Percentiles rank a stretch among this genome's conserved stretches.
Evolutionary conservation across 441 rosid genomes (phyloP).

Genomic region (Pelargonium fulgidum): DNA sequence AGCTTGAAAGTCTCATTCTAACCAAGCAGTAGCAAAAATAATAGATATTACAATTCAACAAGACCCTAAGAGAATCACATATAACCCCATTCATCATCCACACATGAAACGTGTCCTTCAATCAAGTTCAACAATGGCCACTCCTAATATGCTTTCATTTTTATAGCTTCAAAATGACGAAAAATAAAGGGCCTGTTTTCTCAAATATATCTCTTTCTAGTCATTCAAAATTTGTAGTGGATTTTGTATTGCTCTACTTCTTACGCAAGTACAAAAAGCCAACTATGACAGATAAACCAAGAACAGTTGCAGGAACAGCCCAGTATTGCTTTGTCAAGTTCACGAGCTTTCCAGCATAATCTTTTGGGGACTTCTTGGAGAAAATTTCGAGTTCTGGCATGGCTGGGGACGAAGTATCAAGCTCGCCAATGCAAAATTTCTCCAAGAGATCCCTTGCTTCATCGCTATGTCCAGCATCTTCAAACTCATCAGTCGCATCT

Average conservation of each 20-base stretch:
- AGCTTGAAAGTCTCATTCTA: too few species aligned
- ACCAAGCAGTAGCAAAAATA: too few species aligned
- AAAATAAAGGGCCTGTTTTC: slow-evolving; percentile 13
- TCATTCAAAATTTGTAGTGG: slow-evolving; percentile 24
- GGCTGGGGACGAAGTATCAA: slow-evolving; percentile 38
- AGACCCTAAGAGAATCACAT: too few species aligned
- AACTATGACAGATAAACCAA: slow-evolving; percentile 52
- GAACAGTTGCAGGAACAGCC: slow-evolving; percentile 53
- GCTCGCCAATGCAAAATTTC: slow-evolving; percentile 65
- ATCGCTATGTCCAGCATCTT: slow-evolving; percentile 80
- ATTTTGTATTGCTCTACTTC: slow-evolving; percentile 35
- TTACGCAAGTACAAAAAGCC: slow-evolving; percentile 54
- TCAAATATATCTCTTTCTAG: slow-evolving; percentile 13
- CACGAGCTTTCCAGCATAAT: slow-evolving; percentile 34
- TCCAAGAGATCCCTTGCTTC: slow-evolving; percentile 62
- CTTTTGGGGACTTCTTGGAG: slow-evolving; percentile 33
- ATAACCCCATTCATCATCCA: too few species aligned
- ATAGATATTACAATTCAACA: too few species aligned
- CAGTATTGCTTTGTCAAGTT: slow-evolving; percentile 61
- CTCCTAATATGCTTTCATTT: not conserved
- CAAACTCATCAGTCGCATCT: slow-evolving; percentile 78
- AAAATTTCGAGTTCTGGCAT: slow-evolving; percentile 63
- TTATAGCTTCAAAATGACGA: slow-evolving; percentile 2
- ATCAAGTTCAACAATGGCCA: not conserved
- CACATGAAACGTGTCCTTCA: too few species aligned